A percentile compares a stretch with the other conserved stretches of the same genome.
These are phyloP conservation scores for Dactylellina drechsleri DNA, from an alignment of 2,329 filamentous ascomycete species.

Conservation along the genomic window DNA sequence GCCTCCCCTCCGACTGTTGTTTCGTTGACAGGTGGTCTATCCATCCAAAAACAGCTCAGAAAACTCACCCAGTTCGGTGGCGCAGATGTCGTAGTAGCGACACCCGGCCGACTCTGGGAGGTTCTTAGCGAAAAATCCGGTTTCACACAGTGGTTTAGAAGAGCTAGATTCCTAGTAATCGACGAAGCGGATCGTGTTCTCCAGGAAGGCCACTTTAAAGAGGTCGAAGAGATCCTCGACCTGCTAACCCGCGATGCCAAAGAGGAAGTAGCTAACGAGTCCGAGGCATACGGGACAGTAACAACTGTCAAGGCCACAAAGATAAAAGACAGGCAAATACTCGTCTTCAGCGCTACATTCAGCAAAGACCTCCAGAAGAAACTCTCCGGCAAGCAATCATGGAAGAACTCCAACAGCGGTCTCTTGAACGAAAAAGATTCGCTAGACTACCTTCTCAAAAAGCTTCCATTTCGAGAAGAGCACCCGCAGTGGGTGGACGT, in stretches of 20 bases:
- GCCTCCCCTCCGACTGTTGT: slow-evolving; percentile 69
- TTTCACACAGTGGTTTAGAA: slow-evolving; percentile 73
- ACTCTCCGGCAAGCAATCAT: slow-evolving; percentile 78
- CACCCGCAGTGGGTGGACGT: slow-evolving; percentile 91
- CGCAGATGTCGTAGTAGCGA: slow-evolving; percentile 92
- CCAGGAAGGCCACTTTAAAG: slow-evolving; percentile 93
- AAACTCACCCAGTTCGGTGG: slow-evolving; percentile 71
- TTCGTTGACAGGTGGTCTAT: slow-evolving; percentile 89
- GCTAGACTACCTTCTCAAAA: slow-evolving; percentile 91
- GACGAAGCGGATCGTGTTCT: slow-evolving; percentile 94
- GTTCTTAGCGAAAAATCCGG: slow-evolving; percentile 80
- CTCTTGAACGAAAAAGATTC: slow-evolving; percentile 79
- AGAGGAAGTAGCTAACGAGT: slow-evolving; percentile 59
- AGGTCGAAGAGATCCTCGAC: slow-evolving; percentile 86
- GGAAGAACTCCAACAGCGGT: slow-evolving; percentile 65
- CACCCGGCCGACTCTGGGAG: slow-evolving; percentile 93
- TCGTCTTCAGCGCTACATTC: slow-evolving; percentile 97
- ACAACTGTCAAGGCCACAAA: slow-evolving; percentile 34
- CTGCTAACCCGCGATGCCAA: slow-evolving; percentile 75
- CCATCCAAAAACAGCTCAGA: slow-evolving; percentile 92
- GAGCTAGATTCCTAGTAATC: slow-evolving; percentile 84
- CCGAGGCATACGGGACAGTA: slow-evolving; percentile 30
- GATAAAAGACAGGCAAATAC: slow-evolving; percentile 74
- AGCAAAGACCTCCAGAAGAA: slow-evolving; percentile 92
- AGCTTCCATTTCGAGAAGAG: slow-evolving; percentile 84